These are phyloP conservation scores for Cystofilobasidium bisporidii DNA, from an alignment of 768 basidiomycete species.

Conservation along the genomic window DNA sequence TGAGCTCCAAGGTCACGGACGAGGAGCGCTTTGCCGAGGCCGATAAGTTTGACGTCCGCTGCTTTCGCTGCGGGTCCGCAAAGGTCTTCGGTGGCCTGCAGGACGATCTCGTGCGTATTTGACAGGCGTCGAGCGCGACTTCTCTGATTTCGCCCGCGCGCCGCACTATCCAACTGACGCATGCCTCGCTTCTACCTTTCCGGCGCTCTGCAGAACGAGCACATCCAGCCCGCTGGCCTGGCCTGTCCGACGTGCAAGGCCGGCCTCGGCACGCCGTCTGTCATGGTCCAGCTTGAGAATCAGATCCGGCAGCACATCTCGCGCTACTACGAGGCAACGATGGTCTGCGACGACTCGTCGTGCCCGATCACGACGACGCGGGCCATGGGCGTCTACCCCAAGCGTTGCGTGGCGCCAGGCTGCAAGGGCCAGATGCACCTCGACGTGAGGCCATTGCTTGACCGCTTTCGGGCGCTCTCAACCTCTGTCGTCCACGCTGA, in stretches of 20 bases:
- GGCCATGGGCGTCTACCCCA: slow-evolving; percentile 86
- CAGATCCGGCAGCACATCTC: slow-evolving; percentile 69
- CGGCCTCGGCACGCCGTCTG: slow-evolving; percentile 50
- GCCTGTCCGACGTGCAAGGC: slow-evolving; percentile 60
- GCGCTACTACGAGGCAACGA: slow-evolving; percentile 83
- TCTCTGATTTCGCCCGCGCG: too few relatives aligned
- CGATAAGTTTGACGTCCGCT: slow-evolving; percentile 61
- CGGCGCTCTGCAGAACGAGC: slow-evolving; percentile 48
- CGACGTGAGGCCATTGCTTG: slow-evolving; percentile 50
- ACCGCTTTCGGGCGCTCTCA: background rate
- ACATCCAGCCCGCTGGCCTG: slow-evolving; percentile 57
- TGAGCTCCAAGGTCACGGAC: slow-evolving; percentile 85
- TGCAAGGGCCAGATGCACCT: slow-evolving; percentile 64
- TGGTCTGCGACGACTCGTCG: slow-evolving; percentile 71
- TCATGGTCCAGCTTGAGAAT: slow-evolving; percentile 74
- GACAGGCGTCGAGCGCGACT: too few relatives aligned
- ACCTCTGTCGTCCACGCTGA: slow-evolving; percentile 21
- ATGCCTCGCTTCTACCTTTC: slow-evolving; percentile 10
- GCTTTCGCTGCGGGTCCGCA: slow-evolving; percentile 58
- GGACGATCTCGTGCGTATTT: slow-evolving; percentile 38
- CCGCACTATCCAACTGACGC: too few relatives aligned
- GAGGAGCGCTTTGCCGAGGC: slow-evolving; percentile 73
- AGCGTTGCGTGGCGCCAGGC: slow-evolving; percentile 59
- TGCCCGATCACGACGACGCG: slow-evolving; percentile 70
- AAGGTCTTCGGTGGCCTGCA: slow-evolving; percentile 38